Evolutionary conservation across 2,329 filamentous ascomycete genomes (phyloP).

Genomic region (Microcera coccophila): DNA sequence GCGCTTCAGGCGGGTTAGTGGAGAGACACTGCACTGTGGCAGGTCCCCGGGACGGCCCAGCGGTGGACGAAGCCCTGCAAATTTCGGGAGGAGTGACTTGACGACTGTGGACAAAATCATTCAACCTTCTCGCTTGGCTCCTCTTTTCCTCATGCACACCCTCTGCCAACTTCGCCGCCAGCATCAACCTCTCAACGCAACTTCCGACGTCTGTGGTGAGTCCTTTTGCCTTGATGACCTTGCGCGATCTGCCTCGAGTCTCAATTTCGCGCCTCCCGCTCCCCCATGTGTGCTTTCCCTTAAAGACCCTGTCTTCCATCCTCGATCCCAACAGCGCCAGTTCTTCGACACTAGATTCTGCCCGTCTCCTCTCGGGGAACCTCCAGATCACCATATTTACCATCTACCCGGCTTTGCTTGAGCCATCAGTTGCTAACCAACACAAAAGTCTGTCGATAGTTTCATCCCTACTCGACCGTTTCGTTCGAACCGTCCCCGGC

Average conservation of each 20-base stretch:
- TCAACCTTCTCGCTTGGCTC: constrained; percentile 37
- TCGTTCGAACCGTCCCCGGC: constrained; percentile 18
- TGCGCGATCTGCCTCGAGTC: constrained; percentile 35
- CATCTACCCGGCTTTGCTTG: constrained; percentile 1
- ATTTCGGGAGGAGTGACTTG: neutral
- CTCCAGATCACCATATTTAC: constrained; percentile 12
- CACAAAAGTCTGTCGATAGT: constrained; percentile 10
- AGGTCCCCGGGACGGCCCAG: neutral
- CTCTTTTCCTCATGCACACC: constrained; percentile 45
- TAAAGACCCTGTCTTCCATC: constrained; percentile 15
- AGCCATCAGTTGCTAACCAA: constrained; percentile 22
- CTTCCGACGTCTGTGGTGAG: constrained; percentile 37
- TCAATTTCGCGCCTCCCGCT: constrained; percentile 24
- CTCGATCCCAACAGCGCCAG: constrained; percentile 21
- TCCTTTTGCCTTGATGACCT: constrained; percentile 30
- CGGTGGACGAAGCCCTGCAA: neutral
- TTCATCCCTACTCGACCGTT: constrained; percentile 8
- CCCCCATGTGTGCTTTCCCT: constrained; percentile 5
- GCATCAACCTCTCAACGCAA: constrained; percentile 32
- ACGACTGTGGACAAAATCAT: constrained; percentile 37
- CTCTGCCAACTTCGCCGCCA: constrained; percentile 34
- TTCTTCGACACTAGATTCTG: constrained; percentile 15
- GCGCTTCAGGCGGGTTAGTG: neutral
- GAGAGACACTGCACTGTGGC: neutral
- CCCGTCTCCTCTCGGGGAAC: constrained; percentile 10